Base-by-base conservation (phyloP, 108 stramenopile genomes). In the Mediolabrus comicus region DNA sequence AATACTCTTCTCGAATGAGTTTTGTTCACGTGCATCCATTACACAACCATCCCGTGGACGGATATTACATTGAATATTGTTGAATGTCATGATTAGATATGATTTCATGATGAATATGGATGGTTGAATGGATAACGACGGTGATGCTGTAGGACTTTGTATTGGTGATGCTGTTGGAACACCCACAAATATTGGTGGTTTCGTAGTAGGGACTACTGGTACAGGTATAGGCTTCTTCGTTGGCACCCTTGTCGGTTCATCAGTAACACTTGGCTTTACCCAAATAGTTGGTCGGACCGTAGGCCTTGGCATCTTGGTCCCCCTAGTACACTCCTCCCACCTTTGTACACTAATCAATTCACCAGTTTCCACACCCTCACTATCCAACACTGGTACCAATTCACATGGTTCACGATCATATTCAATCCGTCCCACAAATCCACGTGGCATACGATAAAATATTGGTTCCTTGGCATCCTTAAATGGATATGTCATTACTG, bases 381-480 rank as follows among this genome's bases (percentile, higher is more conserved):
- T 51, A 35, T 61, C 51, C 32, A 49, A 51, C 13, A 26, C 19
- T 2, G 24, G 43, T 0, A 35, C 7, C 30, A 27, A 16, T 30
- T 34, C 32, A 62, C 61, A 72, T 2, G 69, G 57, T 46, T 72
- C 62, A 27, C 71, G 35, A 26, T 54, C 61, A 31, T 72, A 72
- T 54, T 30, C 41, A 30, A 72, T 72, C 27, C 71, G 12, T 24
- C 71, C 71, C 54, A 55, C 32, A 31, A 72, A 72, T 43, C 71
- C 71, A 34, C 71, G 19, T 14, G 71, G 71, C 6, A 51, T 28
- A 5, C 61, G 53, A 72, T 63, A 72, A 56, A 38, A 72, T 26
- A 72, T 61, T 5, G 54, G 13, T 38, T 53, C 33, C 31, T 62
- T 63, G 3, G 62, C 62, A 16, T 56, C 54, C 46, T 26, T 29